Base-by-base conservation (phyloP, 2,329 filamentous ascomycete genomes). In the Diplodia sapinea region DNA sequence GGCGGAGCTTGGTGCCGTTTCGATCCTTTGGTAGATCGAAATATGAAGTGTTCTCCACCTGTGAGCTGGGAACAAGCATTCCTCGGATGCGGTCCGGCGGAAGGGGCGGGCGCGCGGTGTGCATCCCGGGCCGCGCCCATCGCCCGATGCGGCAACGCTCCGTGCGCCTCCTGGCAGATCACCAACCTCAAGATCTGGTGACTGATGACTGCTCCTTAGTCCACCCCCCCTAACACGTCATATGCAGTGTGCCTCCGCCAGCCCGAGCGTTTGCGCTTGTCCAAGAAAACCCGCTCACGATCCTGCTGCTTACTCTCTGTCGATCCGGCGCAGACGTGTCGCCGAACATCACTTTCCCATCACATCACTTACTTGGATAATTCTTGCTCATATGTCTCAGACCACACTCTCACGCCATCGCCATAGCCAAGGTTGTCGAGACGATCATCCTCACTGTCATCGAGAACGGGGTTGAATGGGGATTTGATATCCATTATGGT, bases 51-150 rank as follows among this genome's bases (percentile, higher is more conserved):
- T 13, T 43, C 57, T 26, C 57, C 57, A 62, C 57, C 47, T 3
- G 23, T 3, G 3, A 26, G 23, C 23, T 3, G 2, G 11, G 20
- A 38, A 51, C 59, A 51, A 63, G 59, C 59, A 50, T 51, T 51
- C 33, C 33, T 49, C 29, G 47, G 59, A 51, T 51, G 47, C 26
- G 23, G 36, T 49, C 59, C 59, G 43, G 59, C 59, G 47, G 26
- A 49, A 31, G 56, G 56, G 43, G 31, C 40, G 56, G n/a, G 56
- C 38, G 20, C 59, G 47, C 59, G 29, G 50, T 51, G 59, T n/a
- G 33, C 59, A 51, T 38, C 43, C 29, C 59, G 59, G 43, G 49
- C 59, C 59, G 26, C 59, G 26, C 59, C 33, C 38, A 63, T 23
- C n/a, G 29, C 59, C 59, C 47, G n/a, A 63, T 23, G 17, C 15